Evolutionary conservation across 192 early-diverging fungal genomes (phyloP), one percentile per base, ranked within the genome.

Genomic region (Coemansia sp.): DNA sequence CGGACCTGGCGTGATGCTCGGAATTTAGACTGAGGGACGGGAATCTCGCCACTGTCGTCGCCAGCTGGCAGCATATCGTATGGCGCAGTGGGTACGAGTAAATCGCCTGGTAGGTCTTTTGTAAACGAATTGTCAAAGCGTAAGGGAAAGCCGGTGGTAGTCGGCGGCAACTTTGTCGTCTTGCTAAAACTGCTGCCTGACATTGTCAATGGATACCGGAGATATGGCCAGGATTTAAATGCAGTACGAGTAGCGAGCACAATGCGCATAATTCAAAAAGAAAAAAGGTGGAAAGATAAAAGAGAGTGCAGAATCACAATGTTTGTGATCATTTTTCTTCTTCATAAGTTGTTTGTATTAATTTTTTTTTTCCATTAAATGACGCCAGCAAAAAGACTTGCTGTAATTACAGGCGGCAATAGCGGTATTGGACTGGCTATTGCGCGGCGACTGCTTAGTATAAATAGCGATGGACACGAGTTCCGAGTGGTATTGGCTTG

Each of bases 341-440:
- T 8, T 18, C 12, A 61, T 22, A 4, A 29, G 20, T 64, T 22
- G 12, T 13, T 12, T 32, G 34, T 35, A 8, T 35, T 30, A 10
- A 30, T 44, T 64, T 22, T 20, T 7, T 12, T 30, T 37, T 29
- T 41, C 34, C 58, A 2, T 4, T 4, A n/a, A 38, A 43, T 44
- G 38, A 18, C 7, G 16, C 29, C 38, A 20, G 30, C 16, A 53
- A 70, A 11, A 4, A 61, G 27, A 53, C 52, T 80, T 32, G 72
- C 53, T 1, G 45, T 78, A 3, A 53, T 83, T 32, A 83, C 80
- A 0, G 81, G 81, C 58, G 81, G 55, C 35, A 83, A 83, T 64
- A 75, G 75, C 67, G 81, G 81, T 60, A 73, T 83, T 7, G 81
- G 81, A 3, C 49, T 78, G 35, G 65, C 76, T 0, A 63, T 78